Evolutionary conservation across 1,284 basidiomycete species (phyloP), one percentile per base, ranked within the genome.

Genomic region (Trametes pubescens): DNA sequence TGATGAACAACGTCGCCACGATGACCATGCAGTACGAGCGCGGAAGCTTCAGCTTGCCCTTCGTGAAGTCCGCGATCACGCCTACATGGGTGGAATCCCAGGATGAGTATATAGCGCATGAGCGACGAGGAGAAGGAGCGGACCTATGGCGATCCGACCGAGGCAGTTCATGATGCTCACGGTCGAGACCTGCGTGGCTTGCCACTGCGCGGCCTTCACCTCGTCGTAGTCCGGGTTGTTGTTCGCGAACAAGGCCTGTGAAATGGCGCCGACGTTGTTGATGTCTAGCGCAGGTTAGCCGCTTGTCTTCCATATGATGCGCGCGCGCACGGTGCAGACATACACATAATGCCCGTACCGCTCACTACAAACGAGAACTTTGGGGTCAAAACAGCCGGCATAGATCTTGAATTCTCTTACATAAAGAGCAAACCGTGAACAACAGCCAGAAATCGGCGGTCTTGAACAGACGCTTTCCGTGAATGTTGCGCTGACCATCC

Each of bases 241-340:
- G 65, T 90, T 82, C 14, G 90, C 86, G 65, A 89, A 94, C 14
- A 98, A 82, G 0, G 93, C 93, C 73, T 94, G 90, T 0, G 95
- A 89, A 74, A 98, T 94, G 0, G 92, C 91, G n/a, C 95, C 95
- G 24, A 95, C 94, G 70, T 98, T 98, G 78, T 97, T 97, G 80
- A 98, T 98, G 72, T 93, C 91, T 93, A 68, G 18, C 35, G 34
- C 22, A n/a, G 18, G 51, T 57, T n/a, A 51, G 61, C 37, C 40
- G n/a, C 21, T 21, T 3, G 10, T 29, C 14, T 35, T 10, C n/a
- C 22, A 18, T 6, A 34, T 13, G 22, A 29, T 13, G 10, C 22
- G 18, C 10, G 57, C 11, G 51, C 37, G 47, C 51, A 52, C 29
- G 34, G 52, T 40, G 14, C 14, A 78, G 8, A 64, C 71, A 14